Percentiles rank a stretch among this genome's conserved stretches.
Conservation (phyloP, 768 basidiomycete species). For the Lentinula guzmanii region DNA sequence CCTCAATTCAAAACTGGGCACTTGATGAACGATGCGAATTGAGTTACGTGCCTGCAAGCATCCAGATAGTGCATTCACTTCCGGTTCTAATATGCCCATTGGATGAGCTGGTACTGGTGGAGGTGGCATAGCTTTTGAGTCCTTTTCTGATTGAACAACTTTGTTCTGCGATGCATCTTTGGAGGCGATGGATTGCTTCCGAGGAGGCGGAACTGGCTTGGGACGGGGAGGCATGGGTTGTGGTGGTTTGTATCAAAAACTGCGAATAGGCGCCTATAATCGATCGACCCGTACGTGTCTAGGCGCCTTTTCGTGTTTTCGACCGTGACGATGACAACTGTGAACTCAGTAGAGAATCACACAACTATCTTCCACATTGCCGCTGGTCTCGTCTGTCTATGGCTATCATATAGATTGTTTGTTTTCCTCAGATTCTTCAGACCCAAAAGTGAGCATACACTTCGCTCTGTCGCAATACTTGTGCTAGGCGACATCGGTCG, state of each 20-base stretch:
- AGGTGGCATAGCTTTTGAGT: conserved; percentile 47
- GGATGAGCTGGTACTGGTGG: conserved; percentile 38
- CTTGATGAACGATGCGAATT: neutral
- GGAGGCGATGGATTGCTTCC: neutral
- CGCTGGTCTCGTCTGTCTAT: conserved; percentile 13
- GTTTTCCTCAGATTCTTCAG: conserved; percentile 20
- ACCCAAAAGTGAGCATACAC: conserved; percentile 30
- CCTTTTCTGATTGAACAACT: conserved; percentile 18
- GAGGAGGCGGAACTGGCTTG: conserved; percentile 10
- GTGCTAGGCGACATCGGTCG: conserved; percentile 96
- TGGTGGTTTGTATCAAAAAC: neutral
- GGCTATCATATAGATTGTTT: conserved; percentile 25
- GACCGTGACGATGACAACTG: neutral
- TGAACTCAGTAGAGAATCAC: conserved; percentile 10
- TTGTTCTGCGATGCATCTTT: neutral
- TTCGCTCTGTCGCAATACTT: conserved; percentile 78
- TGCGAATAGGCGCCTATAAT: neutral
- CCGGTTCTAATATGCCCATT: conserved; percentile 51
- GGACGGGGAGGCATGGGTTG: conserved; percentile 1
- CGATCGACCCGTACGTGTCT: neutral
- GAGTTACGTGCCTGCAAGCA: conserved; percentile 48
- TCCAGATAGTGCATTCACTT: conserved; percentile 49
- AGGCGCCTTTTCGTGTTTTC: neutral
- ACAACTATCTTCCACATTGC: conserved; percentile 9
- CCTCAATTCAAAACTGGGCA: neutral